Base-by-base conservation (phyloP, 2,329 filamentous ascomycete genomes). In the Pyricularia sp. region DNA sequence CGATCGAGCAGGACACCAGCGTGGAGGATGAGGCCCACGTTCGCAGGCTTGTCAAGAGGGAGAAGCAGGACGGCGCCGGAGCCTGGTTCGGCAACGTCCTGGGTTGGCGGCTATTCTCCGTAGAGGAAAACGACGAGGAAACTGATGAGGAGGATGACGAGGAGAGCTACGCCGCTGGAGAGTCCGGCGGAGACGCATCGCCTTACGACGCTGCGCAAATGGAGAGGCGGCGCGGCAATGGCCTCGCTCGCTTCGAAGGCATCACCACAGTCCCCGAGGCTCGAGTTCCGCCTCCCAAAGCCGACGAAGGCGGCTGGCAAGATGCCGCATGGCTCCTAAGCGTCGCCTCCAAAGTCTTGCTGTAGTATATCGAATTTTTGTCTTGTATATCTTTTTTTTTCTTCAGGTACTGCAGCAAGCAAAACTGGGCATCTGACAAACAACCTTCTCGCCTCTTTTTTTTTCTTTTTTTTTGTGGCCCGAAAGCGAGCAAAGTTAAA, bases 241-340 rank as follows among this genome's bases (percentile, higher is more conserved):
- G 79, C 50, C 75, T 74, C 28, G 75, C 77, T 55, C 77, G 80
- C 66, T 77, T 80, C 30, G 81, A 81, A 71, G 81, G 80, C 63
- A 76, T 81, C 67, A 77, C 79, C 3, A 79, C 75, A 33, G 69
- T 76, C n/a, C 75, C 80, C 0, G 80, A 83, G 65, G 83, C 85
- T 66, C 77, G 77, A 11, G 78, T 88, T 58, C 81, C 81, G 25
- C 80, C 83, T 12, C 75, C 85, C 75, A 82, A 82, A 61, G 79
- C 81, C 10, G 83, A 89, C 67, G 83, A 86, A 63, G 87, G 86
- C 20, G 84, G 84, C 10, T 90, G 88, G 88, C 83, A 86, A 69
- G 89, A 91, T 76, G 88, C 88, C 30, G 87, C 87, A 20, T 91
- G 88, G 89, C 77, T 91, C 65, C 77, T 91, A 69, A 88, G 84